phyloP scores from a whole-genome alignment of 176 grass and related monocot genomes.

The Oryza brachyantha region DNA sequence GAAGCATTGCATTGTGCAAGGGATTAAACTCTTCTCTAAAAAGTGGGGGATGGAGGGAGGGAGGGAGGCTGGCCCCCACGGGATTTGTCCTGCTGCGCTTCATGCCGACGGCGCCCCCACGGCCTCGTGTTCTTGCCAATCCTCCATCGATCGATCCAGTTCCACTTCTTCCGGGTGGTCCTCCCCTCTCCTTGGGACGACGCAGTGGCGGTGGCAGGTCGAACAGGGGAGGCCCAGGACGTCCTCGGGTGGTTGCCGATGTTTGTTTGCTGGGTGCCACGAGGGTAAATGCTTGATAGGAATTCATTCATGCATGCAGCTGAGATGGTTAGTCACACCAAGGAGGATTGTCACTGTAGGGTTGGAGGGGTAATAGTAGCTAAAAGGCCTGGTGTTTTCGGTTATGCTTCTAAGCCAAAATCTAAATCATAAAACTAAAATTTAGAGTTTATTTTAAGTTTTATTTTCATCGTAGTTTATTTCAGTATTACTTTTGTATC shows the following conservation, averaged over 20 bases:
- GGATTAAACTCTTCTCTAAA: too few species aligned
- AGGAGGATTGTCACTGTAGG: background rate
- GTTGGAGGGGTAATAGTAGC: too few species aligned
- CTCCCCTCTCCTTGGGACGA: too few species aligned
- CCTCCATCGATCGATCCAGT: background rate
- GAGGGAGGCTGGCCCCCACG: background rate
- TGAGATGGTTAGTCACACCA: background rate
- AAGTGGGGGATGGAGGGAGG: too few species aligned
- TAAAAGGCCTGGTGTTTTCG: too few species aligned
- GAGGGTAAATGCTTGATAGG: background rate
- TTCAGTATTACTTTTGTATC: too few species aligned
- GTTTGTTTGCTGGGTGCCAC: background rate
- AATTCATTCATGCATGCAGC: background rate
- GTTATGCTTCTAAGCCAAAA: too few species aligned
- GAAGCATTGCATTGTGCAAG: too few species aligned
- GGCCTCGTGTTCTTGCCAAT: background rate
- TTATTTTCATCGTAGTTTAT: too few species aligned
- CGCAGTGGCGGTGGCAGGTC: background rate
- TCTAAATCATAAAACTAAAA: too few species aligned
- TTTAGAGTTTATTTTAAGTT: too few species aligned
- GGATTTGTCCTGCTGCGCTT: background rate
- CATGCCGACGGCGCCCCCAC: background rate
- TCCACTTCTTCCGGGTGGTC: background rate
- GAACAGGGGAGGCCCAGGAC: background rate
- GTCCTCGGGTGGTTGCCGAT: background rate